A percentile compares a stretch with the other conserved stretches of the same genome.
phyloP scores from a whole-genome alignment of 768 basidiomycete genomes.

The Boletus reticulatus region DNA sequence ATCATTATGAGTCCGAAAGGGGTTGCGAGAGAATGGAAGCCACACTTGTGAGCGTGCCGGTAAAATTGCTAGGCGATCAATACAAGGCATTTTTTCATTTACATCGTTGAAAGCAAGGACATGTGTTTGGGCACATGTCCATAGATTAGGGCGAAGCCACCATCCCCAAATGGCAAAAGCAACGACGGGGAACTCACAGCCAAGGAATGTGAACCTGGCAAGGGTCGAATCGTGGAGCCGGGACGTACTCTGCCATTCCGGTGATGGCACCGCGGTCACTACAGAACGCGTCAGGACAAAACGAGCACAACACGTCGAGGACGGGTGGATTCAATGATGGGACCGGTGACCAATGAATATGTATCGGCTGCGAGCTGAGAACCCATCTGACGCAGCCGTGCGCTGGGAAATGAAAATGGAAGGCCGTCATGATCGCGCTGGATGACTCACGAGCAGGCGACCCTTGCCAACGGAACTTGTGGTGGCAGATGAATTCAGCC shows the following conservation, averaged over 20 bases:
- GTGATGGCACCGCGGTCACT: no score
- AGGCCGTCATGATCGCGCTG: conserved; percentile 12
- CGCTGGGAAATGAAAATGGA: conserved; percentile 20
- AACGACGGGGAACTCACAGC: conserved; percentile 21
- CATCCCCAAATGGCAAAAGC: conserved; percentile 16
- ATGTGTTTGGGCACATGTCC: conserved; percentile 21
- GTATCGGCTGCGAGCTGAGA: conserved; percentile 16
- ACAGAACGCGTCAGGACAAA: no score
- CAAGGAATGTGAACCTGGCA: not conserved
- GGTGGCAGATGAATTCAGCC: not conserved
- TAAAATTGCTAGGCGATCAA: conserved; percentile 18
- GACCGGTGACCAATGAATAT: conserved; percentile 5
- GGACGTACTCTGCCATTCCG: no score
- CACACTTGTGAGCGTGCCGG: conserved; percentile 10
- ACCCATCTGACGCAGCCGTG: conserved; percentile 6
- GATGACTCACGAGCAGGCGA: conserved; percentile 3
- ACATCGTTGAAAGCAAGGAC: not conserved
- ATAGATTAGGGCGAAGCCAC: conserved; percentile 7
- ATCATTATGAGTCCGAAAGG: conserved; percentile 19
- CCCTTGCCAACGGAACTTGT: conserved; percentile 19
- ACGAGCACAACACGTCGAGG: not conserved
- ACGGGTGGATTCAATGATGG: not conserved
- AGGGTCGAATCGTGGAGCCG: conserved; percentile 4
- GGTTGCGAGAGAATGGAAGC: conserved; percentile 26
- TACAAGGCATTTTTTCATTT: conserved; percentile 28